A percentile compares a stretch with the other conserved stretches of the same genome.
phyloP scores from a whole-genome alignment of 768 basidiomycete genomes.

The Leccinum imitatum region DNA sequence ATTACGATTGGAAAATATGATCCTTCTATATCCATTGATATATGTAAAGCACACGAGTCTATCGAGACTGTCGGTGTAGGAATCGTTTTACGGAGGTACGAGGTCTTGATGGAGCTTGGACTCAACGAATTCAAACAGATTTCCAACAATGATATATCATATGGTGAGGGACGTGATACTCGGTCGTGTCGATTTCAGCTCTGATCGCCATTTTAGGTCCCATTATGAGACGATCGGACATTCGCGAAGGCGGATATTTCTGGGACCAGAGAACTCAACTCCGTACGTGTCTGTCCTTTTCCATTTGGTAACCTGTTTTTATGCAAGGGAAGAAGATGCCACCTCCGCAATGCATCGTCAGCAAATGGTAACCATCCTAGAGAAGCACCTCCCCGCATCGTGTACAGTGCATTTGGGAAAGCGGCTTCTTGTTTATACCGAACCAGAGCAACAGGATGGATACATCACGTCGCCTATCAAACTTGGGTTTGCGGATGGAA shows the following conservation, averaged over 20 bases:
- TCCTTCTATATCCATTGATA: slow-evolving; percentile 34
- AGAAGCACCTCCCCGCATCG: slow-evolving; percentile 17
- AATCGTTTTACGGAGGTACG: slow-evolving; percentile 46
- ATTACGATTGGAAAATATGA: slow-evolving; percentile 36
- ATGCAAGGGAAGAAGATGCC: slow-evolving; percentile 6
- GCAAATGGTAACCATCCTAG: slow-evolving; percentile 17
- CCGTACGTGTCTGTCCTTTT: slow-evolving; percentile 12
- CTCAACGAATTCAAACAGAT: slow-evolving; percentile 34
- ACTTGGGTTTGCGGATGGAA: slow-evolving; percentile 20
- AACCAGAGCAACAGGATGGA: slow-evolving; percentile 16
- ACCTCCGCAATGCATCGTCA: slow-evolving; percentile 21
- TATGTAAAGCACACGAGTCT: slow-evolving; percentile 46
- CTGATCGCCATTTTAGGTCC: background rate
- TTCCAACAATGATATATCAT: slow-evolving; percentile 4
- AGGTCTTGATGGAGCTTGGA: slow-evolving; percentile 42
- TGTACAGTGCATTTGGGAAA: slow-evolving; percentile 20
- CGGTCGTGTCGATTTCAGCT: background rate
- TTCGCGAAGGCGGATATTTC: background rate
- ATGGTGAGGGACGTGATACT: slow-evolving; percentile 14
- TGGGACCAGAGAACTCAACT: slow-evolving; percentile 25
- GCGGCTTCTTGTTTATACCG: slow-evolving; percentile 18
- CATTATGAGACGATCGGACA: slow-evolving; percentile 25
- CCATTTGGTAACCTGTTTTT: background rate
- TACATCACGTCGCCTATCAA: slow-evolving; percentile 23
- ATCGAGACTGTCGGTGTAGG: slow-evolving; percentile 42